These are phyloP conservation scores for Phenoliferia sp. DNA, from an alignment of 1,284 basidiomycete species.

Conservation along the genomic window DNA sequence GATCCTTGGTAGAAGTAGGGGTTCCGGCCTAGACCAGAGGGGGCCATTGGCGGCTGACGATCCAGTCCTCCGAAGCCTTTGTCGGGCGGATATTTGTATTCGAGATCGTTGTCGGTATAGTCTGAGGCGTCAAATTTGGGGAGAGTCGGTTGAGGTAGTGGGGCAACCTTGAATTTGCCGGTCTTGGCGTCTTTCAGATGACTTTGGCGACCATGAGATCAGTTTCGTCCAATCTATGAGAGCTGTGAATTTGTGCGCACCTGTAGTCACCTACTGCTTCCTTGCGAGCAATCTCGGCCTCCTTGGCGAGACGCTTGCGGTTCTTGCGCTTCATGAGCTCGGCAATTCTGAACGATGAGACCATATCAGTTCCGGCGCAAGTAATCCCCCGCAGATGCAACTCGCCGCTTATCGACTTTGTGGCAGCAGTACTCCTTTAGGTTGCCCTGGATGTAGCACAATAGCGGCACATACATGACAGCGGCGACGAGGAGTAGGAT, in stretches of 20 bases:
- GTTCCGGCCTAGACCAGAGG: neutral
- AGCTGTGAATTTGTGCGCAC: constrained; percentile 38
- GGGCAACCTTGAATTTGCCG: constrained; percentile 71
- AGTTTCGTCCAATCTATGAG: neutral
- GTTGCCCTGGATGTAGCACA: constrained; percentile 81
- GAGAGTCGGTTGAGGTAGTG: constrained; percentile 90
- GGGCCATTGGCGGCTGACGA: neutral
- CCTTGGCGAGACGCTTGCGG: constrained; percentile 75
- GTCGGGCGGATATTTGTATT: neutral
- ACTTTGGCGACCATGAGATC: neutral
- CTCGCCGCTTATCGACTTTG: constrained; percentile 86
- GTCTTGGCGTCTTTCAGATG: constrained; percentile 58
- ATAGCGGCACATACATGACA: constrained; percentile 81
- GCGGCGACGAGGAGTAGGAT: constrained; percentile 76
- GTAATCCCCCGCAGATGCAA: neutral
- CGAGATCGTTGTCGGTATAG: too few relatives aligned
- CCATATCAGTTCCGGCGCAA: neutral
- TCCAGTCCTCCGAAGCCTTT: neutral
- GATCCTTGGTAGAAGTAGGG: neutral
- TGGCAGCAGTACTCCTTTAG: constrained; percentile 92
- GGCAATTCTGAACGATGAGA: constrained; percentile 56
- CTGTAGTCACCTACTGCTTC: constrained; percentile 83
- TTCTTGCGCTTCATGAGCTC: constrained; percentile 89
- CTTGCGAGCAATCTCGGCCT: constrained; percentile 78
- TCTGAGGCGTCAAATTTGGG: constrained; percentile 58